Evolutionary conservation across 2,329 filamentous ascomycete genomes (phyloP), one percentile per base, ranked within the genome.

Genomic region (Aphanocladium album): DNA sequence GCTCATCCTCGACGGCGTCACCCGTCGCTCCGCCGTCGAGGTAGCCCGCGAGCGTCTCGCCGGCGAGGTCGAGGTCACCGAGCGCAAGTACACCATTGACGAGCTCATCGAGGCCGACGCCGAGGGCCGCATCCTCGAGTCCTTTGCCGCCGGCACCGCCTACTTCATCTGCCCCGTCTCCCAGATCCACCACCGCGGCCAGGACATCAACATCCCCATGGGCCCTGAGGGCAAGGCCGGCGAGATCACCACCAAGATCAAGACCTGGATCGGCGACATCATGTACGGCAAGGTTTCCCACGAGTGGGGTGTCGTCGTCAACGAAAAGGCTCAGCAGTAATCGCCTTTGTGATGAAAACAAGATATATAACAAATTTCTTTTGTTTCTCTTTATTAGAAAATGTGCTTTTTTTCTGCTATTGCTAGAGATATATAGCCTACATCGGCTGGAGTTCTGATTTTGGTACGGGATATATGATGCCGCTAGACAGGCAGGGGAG

Each of bases 1-100:
- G 69, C 82, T 96, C 63, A 96, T 97, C 67, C 81, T 97, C 3
- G 89, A 93, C 64, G 93, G 93, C 64, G 88, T 97, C 12, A 97
- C 92, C n/a, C 82, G 93, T 57, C 82, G 89, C 58, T 93, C 89
- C 67, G 85, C 93, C 21, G 73, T 96, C 39, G 87, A 93, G 66
- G 79, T 96, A 21, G 87, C 85, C 1, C 80, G 83, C 25, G 80
- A 87, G 72, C 80, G 88, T 8, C 75, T 96, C 12, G 72, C 74
- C 1, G 78, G 74, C 37, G 79, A 85, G 64, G 59, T 87, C 2
- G 88, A 93, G 66, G 81, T 96, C 43, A 87, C 93, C 0, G 93
- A 96, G 84, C 81, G 89, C 65, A 86, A 86, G 65, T 95, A 93
- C 76, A 91, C 86, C 23, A 96, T 97, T 71, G 77, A 82, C 33